Evolutionary conservation across 139 green algal genomes (phyloP), one percentile per base, ranked within the genome.

Genomic region (Volvox africanus): DNA sequence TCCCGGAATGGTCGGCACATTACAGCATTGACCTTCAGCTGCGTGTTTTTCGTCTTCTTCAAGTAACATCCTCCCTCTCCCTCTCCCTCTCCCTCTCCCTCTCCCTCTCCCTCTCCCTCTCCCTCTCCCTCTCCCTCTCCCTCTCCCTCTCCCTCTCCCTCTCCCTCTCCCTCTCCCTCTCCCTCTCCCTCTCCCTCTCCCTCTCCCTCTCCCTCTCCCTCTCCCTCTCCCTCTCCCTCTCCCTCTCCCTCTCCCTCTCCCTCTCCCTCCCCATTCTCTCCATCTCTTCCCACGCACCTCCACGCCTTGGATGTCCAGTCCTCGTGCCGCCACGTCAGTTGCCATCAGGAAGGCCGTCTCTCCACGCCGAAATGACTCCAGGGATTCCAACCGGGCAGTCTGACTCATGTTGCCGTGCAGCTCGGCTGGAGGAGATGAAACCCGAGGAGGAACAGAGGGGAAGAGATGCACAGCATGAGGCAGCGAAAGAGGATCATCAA

Each of bases 331-430:
- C 44, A 99, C 97, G 87, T 99, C 97, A 1, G 98, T 99, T 19
- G 96, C 95, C 79, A 99, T 88, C 92, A 99, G 92, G 80, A 97
- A 97, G 0, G 93, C 94, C 1, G 91, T 94, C 80, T 97, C 93
- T 1, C 95, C 96, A 71, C 93, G 95, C 19, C 97, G 92, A 91
- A 99, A 99, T 5, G 80, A 83, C 94, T 99, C 97, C 65, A 99
- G 93, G 3, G 92, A 95, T 88, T 99, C 96, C 36, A 99, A 94
- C 11, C 98, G 93, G 36, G 97, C 96, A 0, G 97, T 95, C 92
- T 98, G 96, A 5, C 96, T 98, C 96, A 99, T 98, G 94, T 99
- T 97, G 81, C 98, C 98, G 92, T 99, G 98, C 50, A 99, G 96
- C 95, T 99, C 98, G 9, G 93, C 96, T 94, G 92, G 0, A 30